phyloP scores from a whole-genome alignment of 2,329 filamentous ascomycete species.

The Alternaria tenuissima region DNA sequence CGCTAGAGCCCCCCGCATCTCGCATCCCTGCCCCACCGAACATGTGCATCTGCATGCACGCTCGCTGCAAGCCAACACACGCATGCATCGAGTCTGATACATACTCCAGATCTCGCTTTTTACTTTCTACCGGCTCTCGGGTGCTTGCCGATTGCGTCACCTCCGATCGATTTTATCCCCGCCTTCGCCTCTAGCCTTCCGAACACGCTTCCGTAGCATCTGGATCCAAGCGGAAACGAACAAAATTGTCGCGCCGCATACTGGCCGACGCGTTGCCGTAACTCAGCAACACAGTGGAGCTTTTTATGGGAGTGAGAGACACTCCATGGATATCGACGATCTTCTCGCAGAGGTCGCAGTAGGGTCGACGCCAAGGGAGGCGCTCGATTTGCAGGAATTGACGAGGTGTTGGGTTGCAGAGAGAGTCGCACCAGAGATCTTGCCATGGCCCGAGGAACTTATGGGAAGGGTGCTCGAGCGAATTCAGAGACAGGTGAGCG shows the following conservation, averaged over 20 bases:
- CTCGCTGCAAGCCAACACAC: conserved; percentile 20
- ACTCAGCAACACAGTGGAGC: neutral
- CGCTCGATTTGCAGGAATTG: conserved; percentile 82
- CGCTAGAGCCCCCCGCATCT: conserved; percentile 21
- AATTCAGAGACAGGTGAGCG: conserved; percentile 48
- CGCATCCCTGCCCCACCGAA: conserved; percentile 19
- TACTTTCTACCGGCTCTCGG: neutral
- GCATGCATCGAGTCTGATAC: conserved; percentile 9
- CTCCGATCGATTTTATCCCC: neutral
- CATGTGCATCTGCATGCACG: conserved; percentile 10
- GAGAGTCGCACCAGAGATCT: conserved; percentile 85
- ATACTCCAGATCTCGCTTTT: neutral
- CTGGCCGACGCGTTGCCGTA: neutral
- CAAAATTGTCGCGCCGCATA: neutral
- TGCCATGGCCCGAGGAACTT: conserved; percentile 77
- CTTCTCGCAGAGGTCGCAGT: conserved; percentile 60
- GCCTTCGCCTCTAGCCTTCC: neutral
- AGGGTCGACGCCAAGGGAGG: conserved; percentile 62
- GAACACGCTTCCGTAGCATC: neutral
- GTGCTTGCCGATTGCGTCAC: conserved; percentile 1
- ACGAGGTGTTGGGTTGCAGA: conserved; percentile 95
- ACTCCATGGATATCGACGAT: conserved; percentile 59
- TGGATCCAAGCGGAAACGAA: neutral
- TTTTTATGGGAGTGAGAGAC: neutral
- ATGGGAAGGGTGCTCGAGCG: conserved; percentile 81